Conservation (phyloP, 2,329 filamentous ascomycete genomes). For the Colletotrichum musae region DNA sequence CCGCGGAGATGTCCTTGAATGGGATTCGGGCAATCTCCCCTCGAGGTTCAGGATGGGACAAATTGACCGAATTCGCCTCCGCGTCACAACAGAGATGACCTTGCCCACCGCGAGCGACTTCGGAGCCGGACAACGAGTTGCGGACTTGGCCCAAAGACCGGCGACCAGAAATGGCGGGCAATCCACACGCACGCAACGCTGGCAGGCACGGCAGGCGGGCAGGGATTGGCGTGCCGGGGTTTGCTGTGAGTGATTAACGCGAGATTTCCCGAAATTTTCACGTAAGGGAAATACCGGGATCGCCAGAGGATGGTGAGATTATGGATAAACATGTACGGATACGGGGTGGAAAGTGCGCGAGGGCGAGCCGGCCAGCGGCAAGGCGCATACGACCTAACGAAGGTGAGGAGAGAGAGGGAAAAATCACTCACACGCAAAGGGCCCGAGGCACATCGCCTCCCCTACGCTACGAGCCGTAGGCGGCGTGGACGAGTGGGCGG, state of each 20-base stretch:
- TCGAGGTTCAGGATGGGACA: slow-evolving; percentile 2
- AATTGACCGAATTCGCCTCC: slow-evolving; percentile 3
- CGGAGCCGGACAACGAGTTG: slow-evolving; percentile 21
- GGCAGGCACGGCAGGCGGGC: neutral
- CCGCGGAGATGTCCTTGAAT: slow-evolving; percentile 28
- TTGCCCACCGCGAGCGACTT: slow-evolving; percentile 22
- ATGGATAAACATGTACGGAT: neutral
- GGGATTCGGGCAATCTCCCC: neutral
- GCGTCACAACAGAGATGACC: neutral
- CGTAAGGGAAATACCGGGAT: slow-evolving; percentile 36
- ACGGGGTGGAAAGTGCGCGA: neutral
- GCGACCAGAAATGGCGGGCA: slow-evolving; percentile 14
- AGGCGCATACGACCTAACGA: neutral
- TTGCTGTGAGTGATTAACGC: slow-evolving; percentile 8
- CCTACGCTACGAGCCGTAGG: slow-evolving; percentile 42
- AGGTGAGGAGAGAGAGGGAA: slow-evolving; percentile 2
- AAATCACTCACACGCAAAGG: neutral
- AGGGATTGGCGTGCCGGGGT: neutral
- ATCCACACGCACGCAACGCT: neutral
- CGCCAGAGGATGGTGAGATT: slow-evolving; percentile 25
- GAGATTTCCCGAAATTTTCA: slow-evolving; percentile 31
- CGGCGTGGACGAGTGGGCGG: slow-evolving; percentile 48
- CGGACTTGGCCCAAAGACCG: slow-evolving; percentile 5
- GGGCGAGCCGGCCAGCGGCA: neutral
- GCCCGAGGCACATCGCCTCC: no score